Evolutionary conservation across 2,329 filamentous ascomycete species (phyloP), one percentile per base, ranked within the genome.

Genomic region (Ambrosiella cleistominuta): DNA sequence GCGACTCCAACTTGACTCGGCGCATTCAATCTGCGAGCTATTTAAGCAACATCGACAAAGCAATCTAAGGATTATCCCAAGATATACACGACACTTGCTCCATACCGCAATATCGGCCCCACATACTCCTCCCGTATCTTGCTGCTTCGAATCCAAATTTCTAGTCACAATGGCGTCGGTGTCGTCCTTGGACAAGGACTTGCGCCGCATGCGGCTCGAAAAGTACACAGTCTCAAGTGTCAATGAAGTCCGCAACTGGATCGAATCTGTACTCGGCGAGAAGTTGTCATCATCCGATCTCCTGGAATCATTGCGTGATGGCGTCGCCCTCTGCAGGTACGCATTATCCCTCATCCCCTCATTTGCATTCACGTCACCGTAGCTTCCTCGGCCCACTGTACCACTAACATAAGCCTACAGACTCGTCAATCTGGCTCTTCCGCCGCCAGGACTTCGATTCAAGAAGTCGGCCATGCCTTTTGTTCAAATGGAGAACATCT

Each of bases 401-500:
- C 6, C 11, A 42, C 19, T 36, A 35, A 51, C 15, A 11, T 2
- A 51, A 11, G 11, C 27, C 1, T 13, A 39, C 63, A 93, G 88
- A 66, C 82, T 97, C 56, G 80, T 88, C 66, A 97, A 95, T 67
- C 76, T 91, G 59, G 86, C 80, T 38, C 70, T 85, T 42, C 86
- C 87, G 35, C 80, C 83, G 13, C 86, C 87, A 0, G 85, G 85
- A 38, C 80, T 95, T 71, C 88, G 85, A 69, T 97, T 86, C 78
- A 97, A 97, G 72, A 77, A 85, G 67, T 95, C 90, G 0, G 73
- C 82, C 45, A 97, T 97, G 91, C 93, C 93, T 0, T 98, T 98
- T 68, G 91, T 97, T 45, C 93, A 98, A 71, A 97, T 97, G 90
- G 93, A 98, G 70, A 98, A 98, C 69, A 96, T 98, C 67, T 94